Evolutionary conservation across 257 asterid genomes (phyloP).

Genomic region (Salvia miltiorrhiza): DNA sequence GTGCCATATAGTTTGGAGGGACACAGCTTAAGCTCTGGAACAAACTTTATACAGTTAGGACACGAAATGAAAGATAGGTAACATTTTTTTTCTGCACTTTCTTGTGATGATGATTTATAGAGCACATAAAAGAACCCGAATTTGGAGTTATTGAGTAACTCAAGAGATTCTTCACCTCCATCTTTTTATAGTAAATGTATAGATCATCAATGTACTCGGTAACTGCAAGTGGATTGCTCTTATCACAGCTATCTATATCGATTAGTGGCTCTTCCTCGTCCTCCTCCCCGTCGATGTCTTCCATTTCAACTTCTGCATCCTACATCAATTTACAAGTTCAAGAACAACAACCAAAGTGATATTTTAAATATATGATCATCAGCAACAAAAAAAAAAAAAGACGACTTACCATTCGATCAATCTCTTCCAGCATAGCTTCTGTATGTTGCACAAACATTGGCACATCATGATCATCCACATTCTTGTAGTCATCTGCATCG

Average conservation of each 20-base stretch:
- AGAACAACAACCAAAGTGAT: not conserved
- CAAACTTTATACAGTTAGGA: not conserved
- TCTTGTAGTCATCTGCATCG: slow-evolving; percentile 36
- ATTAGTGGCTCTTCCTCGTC: slow-evolving; percentile 33
- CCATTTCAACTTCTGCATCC: slow-evolving; percentile 61
- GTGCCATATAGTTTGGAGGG: slow-evolving; percentile 57
- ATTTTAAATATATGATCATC: not conserved
- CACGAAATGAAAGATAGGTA: not conserved
- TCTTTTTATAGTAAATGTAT: slow-evolving; percentile 49
- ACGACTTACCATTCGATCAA: slow-evolving; percentile 63
- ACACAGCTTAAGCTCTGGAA: slow-evolving; percentile 56
- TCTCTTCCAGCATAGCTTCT: slow-evolving; percentile 79
- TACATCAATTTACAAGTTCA: slow-evolving; percentile 8
- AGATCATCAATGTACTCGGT: slow-evolving; percentile 69
- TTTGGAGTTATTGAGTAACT: not conserved
- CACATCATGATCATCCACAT: slow-evolving; percentile 36
- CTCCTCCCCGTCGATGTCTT: slow-evolving; percentile 32
- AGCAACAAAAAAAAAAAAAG: no score
- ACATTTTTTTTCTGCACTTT: not conserved
- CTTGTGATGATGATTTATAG: not conserved
- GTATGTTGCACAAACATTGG: slow-evolving; percentile 77
- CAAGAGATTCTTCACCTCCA: slow-evolving; percentile 51
- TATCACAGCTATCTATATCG: slow-evolving; percentile 64
- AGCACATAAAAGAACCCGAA: not conserved
- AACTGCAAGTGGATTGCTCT: slow-evolving; percentile 57